These are phyloP conservation scores for Aristolochia contorta DNA, from an alignment of 164 flowering plant genomes.

Conservation along the genomic window DNA sequence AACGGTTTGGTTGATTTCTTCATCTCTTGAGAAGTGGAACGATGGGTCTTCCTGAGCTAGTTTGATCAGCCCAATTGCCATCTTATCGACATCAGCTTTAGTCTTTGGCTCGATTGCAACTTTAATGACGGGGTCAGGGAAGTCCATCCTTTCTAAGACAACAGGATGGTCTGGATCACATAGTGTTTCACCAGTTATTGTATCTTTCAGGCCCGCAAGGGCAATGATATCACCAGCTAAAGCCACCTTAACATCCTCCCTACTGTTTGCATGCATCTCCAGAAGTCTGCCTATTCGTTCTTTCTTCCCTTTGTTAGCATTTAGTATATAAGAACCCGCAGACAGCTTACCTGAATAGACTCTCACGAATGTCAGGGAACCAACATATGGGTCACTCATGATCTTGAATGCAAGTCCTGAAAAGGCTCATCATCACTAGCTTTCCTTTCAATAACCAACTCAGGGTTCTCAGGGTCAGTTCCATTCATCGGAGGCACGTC, in stretches of 20 bases:
- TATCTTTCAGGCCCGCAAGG: constrained; percentile 90
- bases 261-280: constrained; percentile 97
- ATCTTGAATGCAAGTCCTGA: constrained; percentile 94
- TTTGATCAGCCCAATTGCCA: constrained; percentile 75
- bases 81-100: constrained; percentile 90
- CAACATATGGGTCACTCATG: constrained; percentile 90
- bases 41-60: constrained; percentile 99
- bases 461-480: constrained; percentile 85
- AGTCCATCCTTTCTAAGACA: constrained; percentile 93
- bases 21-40: constrained; percentile 96
- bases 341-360: constrained; percentile 69
- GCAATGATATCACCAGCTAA: constrained; percentile 89
- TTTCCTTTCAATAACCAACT: constrained; percentile 39
- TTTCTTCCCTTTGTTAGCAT: constrained; percentile 88
- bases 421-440: constrained; percentile 86
- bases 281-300: constrained; percentile 92
- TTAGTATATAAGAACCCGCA: constrained; percentile 82
- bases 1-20: constrained; percentile 87
- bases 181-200: constrained; percentile 90
- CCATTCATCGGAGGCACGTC: constrained; percentile 89
- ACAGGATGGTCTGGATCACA: constrained; percentile 71
- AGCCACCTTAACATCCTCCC: constrained; percentile 80
- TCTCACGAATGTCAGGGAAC: constrained; percentile 90
- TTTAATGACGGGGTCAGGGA: constrained; percentile 97
- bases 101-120: constrained; percentile 98